phyloP scores from a whole-genome alignment of 257 asterid species.

The Fraxinus anomala region DNA sequence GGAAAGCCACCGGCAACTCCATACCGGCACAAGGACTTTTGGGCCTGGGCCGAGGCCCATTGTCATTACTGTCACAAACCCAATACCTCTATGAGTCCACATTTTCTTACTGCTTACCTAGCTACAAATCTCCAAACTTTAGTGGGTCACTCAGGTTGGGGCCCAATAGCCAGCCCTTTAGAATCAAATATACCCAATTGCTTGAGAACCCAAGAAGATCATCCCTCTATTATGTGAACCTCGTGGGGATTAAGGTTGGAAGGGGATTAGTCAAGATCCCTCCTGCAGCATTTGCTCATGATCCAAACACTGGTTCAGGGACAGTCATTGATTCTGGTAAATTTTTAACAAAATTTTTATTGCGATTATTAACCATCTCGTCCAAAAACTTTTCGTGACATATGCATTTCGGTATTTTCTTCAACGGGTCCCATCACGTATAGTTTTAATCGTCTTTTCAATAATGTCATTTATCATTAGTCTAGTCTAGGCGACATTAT shows the following conservation, averaged over 20 bases:
- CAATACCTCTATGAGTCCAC: conserved; percentile 54
- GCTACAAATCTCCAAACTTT: conserved; percentile 60
- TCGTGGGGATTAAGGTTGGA: conserved; percentile 66
- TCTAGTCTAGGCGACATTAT: too few relatives aligned
- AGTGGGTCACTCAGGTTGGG: conserved; percentile 75
- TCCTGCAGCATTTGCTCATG: conserved; percentile 54
- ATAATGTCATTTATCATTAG: too few relatives aligned
- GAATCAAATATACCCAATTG: conserved; percentile 61
- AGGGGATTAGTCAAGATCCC: conserved; percentile 49
- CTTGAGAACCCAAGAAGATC: conserved; percentile 74
- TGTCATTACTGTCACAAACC: conserved; percentile 63
- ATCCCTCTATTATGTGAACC: conserved; percentile 71
- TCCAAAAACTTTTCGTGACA: not conserved
- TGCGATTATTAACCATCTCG: not conserved
- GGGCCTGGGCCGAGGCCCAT: conserved; percentile 78
- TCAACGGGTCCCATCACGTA: not conserved
- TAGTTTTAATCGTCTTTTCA: too few relatives aligned
- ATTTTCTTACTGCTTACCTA: conserved; percentile 87
- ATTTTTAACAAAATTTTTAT: not conserved
- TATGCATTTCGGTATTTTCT: too few relatives aligned
- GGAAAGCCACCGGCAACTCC: conserved; percentile 52
- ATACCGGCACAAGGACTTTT: conserved; percentile 72
- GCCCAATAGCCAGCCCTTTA: conserved; percentile 65
- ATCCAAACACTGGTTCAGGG: conserved; percentile 76
- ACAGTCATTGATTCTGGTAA: conserved; percentile 80